These are phyloP conservation scores for Cercospora sesami DNA, from an alignment of 2,329 filamentous ascomycete species.

Conservation along the genomic window DNA sequence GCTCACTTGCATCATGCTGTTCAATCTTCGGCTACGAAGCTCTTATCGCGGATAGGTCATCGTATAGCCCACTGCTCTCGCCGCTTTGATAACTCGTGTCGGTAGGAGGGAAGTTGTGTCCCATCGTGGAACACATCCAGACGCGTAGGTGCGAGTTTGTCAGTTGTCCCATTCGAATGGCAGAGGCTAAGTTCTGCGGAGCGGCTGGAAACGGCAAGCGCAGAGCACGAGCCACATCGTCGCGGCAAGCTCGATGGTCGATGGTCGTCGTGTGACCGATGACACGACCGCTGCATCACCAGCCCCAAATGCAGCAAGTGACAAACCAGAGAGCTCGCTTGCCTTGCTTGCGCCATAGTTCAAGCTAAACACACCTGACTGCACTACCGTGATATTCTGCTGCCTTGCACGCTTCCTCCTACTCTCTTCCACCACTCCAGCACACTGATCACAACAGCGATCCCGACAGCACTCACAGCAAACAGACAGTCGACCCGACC, in stretches of 20 bases:
- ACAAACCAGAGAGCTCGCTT: not conserved
- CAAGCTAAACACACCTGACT: not conserved
- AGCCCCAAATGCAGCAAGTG: not conserved
- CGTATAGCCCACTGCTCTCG: not conserved
- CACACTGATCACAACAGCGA: not conserved
- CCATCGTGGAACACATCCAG: not conserved
- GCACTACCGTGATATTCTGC: not conserved
- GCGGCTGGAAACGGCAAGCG: not conserved
- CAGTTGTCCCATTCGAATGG: not conserved
- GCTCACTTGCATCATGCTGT: not conserved
- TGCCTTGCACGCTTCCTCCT: not conserved
- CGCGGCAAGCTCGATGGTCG: not conserved
- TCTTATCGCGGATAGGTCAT: not conserved
- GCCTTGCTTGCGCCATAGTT: not conserved
- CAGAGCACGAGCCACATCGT: not conserved
- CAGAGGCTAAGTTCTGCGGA: not conserved
- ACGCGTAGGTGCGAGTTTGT: not conserved
- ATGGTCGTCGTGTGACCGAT: slow-evolving; percentile 1
- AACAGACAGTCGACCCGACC: not conserved
- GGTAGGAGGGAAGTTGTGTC: not conserved
- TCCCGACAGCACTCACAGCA: not conserved
- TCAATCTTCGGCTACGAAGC: not conserved
- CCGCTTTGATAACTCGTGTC: not conserved
- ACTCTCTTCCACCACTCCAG: not conserved
- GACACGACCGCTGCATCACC: not conserved